Conservation (phyloP, 2,329 filamentous ascomycete species). For the Raffaelea ambrosiae region DNA sequence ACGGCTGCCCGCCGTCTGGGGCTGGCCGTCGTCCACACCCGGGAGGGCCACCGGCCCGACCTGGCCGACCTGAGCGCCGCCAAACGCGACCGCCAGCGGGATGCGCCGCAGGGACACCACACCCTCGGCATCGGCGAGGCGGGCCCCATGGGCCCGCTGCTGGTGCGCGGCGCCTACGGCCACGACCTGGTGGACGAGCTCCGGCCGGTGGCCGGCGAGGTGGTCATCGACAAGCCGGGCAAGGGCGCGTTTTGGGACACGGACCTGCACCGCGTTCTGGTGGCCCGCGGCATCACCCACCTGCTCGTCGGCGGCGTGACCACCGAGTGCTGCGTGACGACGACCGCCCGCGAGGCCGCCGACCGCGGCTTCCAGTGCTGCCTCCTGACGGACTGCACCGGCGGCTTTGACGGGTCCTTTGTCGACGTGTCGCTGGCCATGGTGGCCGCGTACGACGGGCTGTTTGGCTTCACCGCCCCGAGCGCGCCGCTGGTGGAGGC, state of each 20-base stretch:
- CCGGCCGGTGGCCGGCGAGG: slow-evolving; percentile 38
- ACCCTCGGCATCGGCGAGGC: slow-evolving; percentile 38
- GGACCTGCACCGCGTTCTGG: slow-evolving; percentile 39
- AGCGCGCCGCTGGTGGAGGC: slow-evolving; percentile 29
- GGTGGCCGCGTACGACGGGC: slow-evolving; percentile 39
- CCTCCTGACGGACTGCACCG: slow-evolving; percentile 38
- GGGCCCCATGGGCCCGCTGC: slow-evolving; percentile 42
- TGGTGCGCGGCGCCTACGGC: slow-evolving; percentile 44
- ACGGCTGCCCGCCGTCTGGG: slow-evolving; percentile 27
- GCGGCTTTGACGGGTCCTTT: slow-evolving; percentile 37
- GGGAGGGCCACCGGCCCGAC: slow-evolving; percentile 43
- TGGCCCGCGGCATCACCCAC: slow-evolving; percentile 48
- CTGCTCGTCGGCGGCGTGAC: slow-evolving; percentile 49
- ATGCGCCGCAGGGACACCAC: slow-evolving; percentile 30
- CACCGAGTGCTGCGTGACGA: slow-evolving; percentile 49
- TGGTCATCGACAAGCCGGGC: slow-evolving; percentile 49
- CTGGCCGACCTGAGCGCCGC: slow-evolving; percentile 43
- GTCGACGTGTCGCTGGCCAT: slow-evolving; percentile 39
- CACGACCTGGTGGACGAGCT: slow-evolving; percentile 48
- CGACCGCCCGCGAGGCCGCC: slow-evolving; percentile 46
- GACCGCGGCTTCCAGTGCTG: slow-evolving; percentile 55
- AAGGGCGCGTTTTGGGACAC: slow-evolving; percentile 54
- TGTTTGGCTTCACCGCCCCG: slow-evolving; percentile 38
- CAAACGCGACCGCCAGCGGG: slow-evolving; percentile 39
- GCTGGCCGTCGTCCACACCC: slow-evolving; percentile 38